A percentile compares a stretch with the other conserved stretches of the same genome.
Evolutionary conservation across 495 filamentous ascomycete genomes (phyloP).

Genomic region (Neurospora hispaniola): DNA sequence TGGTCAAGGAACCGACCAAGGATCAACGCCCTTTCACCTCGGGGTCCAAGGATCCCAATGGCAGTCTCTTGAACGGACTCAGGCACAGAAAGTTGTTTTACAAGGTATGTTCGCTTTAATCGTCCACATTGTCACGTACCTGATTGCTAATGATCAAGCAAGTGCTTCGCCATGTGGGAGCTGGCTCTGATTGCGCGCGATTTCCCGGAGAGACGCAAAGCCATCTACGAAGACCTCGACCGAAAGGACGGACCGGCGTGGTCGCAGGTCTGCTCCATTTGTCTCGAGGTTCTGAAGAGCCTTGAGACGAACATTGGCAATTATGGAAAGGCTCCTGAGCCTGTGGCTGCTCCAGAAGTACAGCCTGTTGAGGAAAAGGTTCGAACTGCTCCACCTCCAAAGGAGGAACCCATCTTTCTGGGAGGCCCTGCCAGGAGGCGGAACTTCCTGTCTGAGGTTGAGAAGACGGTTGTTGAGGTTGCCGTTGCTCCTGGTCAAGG

Average conservation of each 20-base stretch:
- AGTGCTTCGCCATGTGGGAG: conserved; percentile 88
- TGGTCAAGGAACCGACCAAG: conserved; percentile 73
- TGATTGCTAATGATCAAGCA: conserved; percentile 16
- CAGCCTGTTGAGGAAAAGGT: conserved; percentile 19
- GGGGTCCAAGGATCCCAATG: conserved; percentile 83
- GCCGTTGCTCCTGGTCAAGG: conserved; percentile 51
- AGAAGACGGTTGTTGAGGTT: conserved; percentile 41
- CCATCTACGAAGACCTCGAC: conserved; percentile 83
- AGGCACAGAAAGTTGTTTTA: conserved; percentile 60
- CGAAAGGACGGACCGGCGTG: conserved; percentile 68
- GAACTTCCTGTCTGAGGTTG: conserved; percentile 39
- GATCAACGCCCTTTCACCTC: conserved; percentile 70
- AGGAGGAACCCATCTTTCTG: conserved; percentile 49
- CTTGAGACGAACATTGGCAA: conserved; percentile 55
- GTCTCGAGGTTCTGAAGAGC: conserved; percentile 53
- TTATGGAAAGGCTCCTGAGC: conserved; percentile 39
- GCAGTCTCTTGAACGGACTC: conserved; percentile 74
- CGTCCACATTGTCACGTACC: not conserved
- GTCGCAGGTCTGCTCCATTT: conserved; percentile 62
- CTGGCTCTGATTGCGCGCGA: conserved; percentile 65
- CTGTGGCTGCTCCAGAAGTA: conserved; percentile 17
- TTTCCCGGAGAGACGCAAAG: conserved; percentile 60
- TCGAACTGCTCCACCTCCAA: conserved; percentile 36
- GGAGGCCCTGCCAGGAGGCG: conserved; percentile 32
- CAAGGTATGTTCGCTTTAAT: conserved; percentile 32